These are phyloP conservation scores for Pelargonium nanum DNA, from an alignment of 345 rosid species.

Conservation along the genomic window DNA sequence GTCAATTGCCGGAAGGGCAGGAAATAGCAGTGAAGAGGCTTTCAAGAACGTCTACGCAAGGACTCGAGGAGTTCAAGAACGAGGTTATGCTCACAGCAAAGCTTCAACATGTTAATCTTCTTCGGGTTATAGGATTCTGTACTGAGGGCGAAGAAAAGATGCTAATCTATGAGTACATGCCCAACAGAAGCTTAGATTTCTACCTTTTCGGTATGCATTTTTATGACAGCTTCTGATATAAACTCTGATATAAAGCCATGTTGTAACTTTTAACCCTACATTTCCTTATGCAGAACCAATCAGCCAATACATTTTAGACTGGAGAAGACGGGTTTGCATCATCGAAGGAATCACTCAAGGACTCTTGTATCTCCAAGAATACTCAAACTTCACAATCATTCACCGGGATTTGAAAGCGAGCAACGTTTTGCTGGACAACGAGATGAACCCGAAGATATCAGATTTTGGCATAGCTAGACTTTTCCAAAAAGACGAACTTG, in stretches of 20 bases:
- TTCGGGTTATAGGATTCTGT: slow-evolving; percentile 9
- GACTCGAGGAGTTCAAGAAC: slow-evolving; percentile 27
- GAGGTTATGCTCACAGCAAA: slow-evolving; percentile 16
- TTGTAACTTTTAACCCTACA: no score
- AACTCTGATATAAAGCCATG: no score
- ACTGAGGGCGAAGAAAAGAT: slow-evolving; percentile 7
- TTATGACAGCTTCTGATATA: no score
- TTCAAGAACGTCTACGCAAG: slow-evolving; percentile 28
- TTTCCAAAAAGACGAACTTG: slow-evolving; percentile 23
- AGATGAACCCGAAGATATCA: slow-evolving; percentile 37
- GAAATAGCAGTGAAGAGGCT: slow-evolving; percentile 42
- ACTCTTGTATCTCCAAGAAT: slow-evolving; percentile 41
- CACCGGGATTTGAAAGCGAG: slow-evolving; percentile 37
- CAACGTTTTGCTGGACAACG: slow-evolving; percentile 26
- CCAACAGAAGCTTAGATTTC: slow-evolving; percentile 17
- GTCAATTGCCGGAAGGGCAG: slow-evolving; percentile 17
- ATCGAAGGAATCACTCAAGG: slow-evolving; percentile 41
- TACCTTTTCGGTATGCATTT: slow-evolving; percentile 19
- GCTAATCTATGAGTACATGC: slow-evolving; percentile 11
- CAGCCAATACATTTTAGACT: slow-evolving; percentile 13
- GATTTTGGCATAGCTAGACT: slow-evolving; percentile 36
- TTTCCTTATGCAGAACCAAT: slow-evolving; percentile 23
- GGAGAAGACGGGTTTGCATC: slow-evolving; percentile 24
- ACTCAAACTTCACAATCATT: slow-evolving; percentile 34
- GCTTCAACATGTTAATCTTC: slow-evolving; percentile 12